Base-by-base conservation (phyloP, 2,329 filamentous ascomycete genomes). In the Gremmenia infestans region DNA sequence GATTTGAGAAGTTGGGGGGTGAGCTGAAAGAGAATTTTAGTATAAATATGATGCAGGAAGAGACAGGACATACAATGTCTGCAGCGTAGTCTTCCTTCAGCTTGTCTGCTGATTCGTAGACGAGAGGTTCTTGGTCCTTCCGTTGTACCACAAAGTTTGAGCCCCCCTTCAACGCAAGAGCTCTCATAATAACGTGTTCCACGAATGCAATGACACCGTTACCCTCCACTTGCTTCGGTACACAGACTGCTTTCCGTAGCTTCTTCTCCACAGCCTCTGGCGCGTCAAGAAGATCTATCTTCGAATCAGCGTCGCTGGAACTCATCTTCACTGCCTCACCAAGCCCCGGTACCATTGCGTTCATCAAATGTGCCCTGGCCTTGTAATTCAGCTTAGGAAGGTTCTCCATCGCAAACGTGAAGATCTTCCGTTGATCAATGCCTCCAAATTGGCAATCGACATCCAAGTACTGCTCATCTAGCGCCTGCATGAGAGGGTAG, bases 361-460 rank as follows among this genome's bases (percentile, higher is more conserved):
- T 91, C 79, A 91, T 87, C 54, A 91, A 66, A 72, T 90, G 85
- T 67, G 88, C 79, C 67, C 89, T 74, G 74, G 74, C 69, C 64
- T 83, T 83, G 79, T 96, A 97, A 50, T 91, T 91, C 48, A 99
- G 76, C 72, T 87, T 90, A 12, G 91, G 91, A 32, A 97, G 75
- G 74, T 87, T 87, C 63, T 97, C 93, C 62, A 87, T 88, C 4
- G 93, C 91, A 3, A 91, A 82, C 0, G 86, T 86, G 71, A 96
- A 96, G 60, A 96, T 85, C 74, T 96, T 97, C 57, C 91, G 78
- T 75, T 96, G 92, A 67, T 97, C 93, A 51, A 88, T 75, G 61
- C 87, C 90, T 54, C 92, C 92, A 60, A 97, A 92, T 68, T 99
- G 91, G 2, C 83, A 87, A 71, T 99, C 93, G 4, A 92, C 89